Percentiles rank a stretch among this genome's conserved stretches.
These are phyloP conservation scores for Curvularia verruculosa DNA, from an alignment of 2,329 filamentous ascomycete genomes.

Conservation along the genomic window DNA sequence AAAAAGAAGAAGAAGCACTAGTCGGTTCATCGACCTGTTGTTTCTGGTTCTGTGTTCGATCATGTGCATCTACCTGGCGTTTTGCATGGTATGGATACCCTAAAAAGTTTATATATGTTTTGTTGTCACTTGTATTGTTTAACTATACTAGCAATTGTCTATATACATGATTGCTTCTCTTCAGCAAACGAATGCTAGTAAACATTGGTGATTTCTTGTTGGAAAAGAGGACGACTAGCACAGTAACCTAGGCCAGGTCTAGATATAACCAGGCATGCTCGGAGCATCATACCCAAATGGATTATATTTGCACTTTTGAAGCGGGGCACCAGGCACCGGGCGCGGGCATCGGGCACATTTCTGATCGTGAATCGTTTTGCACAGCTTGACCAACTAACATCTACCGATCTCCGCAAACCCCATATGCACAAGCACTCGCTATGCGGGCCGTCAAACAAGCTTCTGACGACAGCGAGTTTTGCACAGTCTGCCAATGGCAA, in stretches of 20 bases:
- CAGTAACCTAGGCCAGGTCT: neutral
- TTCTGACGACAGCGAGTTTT: neutral
- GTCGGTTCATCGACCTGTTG: neutral
- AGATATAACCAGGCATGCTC: neutral
- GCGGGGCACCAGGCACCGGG: neutral
- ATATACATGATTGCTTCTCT: neutral
- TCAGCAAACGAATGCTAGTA: neutral
- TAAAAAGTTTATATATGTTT: conserved; percentile 14
- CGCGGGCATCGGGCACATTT: neutral
- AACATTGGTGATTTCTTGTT: neutral
- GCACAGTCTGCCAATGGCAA: neutral
- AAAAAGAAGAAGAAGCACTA: conserved; percentile 45
- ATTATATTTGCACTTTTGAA: neutral
- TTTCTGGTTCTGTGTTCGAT: neutral
- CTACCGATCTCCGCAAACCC: neutral
- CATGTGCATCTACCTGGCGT: conserved; percentile 26
- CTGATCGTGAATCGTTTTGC: neutral
- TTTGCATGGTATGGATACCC: conserved; percentile 27
- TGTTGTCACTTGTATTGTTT: neutral
- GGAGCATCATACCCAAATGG: neutral
- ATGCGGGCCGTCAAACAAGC: neutral
- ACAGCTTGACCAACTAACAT: neutral
- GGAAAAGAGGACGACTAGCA: neutral
- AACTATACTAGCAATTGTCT: neutral
- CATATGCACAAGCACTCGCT: neutral